Conservation (phyloP, 495 filamentous ascomycete species). For the Daldinia vernicosa region DNA sequence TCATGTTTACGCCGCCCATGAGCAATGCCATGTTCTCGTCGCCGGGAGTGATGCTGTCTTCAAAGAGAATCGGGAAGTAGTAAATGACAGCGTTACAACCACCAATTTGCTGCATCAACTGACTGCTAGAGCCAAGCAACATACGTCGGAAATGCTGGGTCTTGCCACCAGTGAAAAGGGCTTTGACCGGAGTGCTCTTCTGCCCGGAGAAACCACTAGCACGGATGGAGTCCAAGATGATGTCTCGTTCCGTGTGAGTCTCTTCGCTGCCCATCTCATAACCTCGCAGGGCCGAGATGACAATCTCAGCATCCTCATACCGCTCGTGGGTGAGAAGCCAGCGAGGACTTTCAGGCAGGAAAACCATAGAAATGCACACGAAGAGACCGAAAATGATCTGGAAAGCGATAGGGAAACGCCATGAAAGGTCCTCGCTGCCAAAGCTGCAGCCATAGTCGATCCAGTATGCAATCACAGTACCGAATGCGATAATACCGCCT, state of each 20-base stretch:
- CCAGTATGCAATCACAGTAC: slow-evolving; percentile 78
- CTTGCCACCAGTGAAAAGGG: slow-evolving; percentile 65
- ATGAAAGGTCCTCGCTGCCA: slow-evolving; percentile 65
- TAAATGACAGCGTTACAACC: slow-evolving; percentile 67
- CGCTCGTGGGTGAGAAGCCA: slow-evolving; percentile 74
- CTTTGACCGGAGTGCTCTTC: slow-evolving; percentile 57
- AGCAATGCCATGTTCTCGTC: slow-evolving; percentile 66
- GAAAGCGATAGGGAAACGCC: slow-evolving; percentile 80
- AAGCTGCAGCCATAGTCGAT: slow-evolving; percentile 76
- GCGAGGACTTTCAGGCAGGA: slow-evolving; percentile 75
- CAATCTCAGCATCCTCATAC: slow-evolving; percentile 68
- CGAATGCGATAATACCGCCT: slow-evolving; percentile 77
- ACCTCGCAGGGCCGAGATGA: slow-evolving; percentile 69
- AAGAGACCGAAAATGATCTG: slow-evolving; percentile 73
- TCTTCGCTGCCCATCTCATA: slow-evolving; percentile 64
- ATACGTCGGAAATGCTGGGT: slow-evolving; percentile 67
- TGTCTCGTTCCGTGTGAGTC: slow-evolving; percentile 61
- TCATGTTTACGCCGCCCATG: slow-evolving; percentile 81
- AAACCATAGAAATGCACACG: slow-evolving; percentile 67
- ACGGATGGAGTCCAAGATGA: slow-evolving; percentile 67
- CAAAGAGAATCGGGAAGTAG: not conserved
- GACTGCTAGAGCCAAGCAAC: slow-evolving; percentile 62
- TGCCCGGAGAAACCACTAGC: slow-evolving; percentile 50
- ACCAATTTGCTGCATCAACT: slow-evolving; percentile 77
- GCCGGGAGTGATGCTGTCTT: not conserved